phyloP scores from a whole-genome alignment of 1,284 basidiomycete species.

The Mrakiaceae sp. region DNA sequence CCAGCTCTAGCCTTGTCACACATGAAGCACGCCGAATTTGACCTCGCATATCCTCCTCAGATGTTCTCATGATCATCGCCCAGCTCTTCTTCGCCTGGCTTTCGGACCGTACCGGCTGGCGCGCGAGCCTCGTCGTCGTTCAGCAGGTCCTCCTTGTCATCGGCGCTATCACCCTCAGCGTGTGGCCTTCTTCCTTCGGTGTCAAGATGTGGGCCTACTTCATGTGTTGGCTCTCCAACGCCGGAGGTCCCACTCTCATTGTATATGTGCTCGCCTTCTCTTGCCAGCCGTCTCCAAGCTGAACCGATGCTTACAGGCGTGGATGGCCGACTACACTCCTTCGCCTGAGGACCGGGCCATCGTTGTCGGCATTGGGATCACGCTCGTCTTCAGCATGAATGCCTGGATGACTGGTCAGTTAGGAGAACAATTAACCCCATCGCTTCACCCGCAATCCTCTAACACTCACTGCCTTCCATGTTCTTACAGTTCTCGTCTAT shows the following conservation, averaged over 20 bases:
- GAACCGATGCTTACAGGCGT: conserved; percentile 16
- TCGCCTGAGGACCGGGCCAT: conserved; percentile 23
- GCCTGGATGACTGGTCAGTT: conserved; percentile 23
- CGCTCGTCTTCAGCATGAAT: conserved; percentile 22
- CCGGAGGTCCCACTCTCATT: conserved; percentile 22
- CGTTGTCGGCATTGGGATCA: conserved; percentile 21
- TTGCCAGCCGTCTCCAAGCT: not conserved
- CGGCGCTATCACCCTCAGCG: conserved; percentile 21
- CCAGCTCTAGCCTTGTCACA: too few species aligned
- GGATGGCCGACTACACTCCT: conserved; percentile 24
- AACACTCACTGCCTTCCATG: not conserved
- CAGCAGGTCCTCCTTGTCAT: conserved; percentile 21
- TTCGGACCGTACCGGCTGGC: conserved; percentile 20
- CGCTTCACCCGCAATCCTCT: too few species aligned
- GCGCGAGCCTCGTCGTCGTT: conserved; percentile 20
- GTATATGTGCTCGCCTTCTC: conserved; percentile 13
- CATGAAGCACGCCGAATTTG: too few species aligned
- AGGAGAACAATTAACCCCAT: too few species aligned
- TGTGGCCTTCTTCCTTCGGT: conserved; percentile 22
- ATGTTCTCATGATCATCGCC: conserved; percentile 23
- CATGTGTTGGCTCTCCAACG: conserved; percentile 23
- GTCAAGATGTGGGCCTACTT: conserved; percentile 25
- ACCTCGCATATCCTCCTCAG: not conserved
- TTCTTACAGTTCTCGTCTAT: conserved; percentile 22
- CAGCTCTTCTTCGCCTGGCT: conserved; percentile 24